Evolutionary conservation across 2,329 filamentous ascomycete species (phyloP).

Genomic region (Penicillium brasilianum): DNA sequence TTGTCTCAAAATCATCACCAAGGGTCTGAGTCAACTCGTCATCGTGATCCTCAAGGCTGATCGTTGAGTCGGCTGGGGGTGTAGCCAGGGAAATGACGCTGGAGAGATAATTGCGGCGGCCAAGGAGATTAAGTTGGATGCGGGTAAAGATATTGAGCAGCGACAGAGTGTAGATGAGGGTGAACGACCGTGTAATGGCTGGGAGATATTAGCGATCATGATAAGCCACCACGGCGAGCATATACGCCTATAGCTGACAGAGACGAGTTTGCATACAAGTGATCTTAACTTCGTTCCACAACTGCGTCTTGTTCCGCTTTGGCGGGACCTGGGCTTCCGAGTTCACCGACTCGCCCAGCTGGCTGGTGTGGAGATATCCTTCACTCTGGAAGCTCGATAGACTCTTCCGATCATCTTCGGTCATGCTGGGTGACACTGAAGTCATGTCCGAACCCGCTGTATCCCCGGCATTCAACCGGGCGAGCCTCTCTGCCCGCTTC

Average conservation of each 20-base stretch:
- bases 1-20: conserved; percentile 94
- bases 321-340: conserved; percentile 55
- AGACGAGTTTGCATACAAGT: conserved; percentile 64
- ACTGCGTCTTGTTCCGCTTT: conserved; percentile 84
- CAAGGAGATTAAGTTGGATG: conserved; percentile 95
- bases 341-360: conserved; percentile 64
- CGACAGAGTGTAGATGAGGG: conserved; percentile 86
- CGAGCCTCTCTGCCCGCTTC: conserved; percentile 78
- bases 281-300: conserved; percentile 98
- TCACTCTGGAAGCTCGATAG: conserved; percentile 77
- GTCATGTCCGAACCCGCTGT: conserved; percentile 61
- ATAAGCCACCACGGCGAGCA: not conserved
- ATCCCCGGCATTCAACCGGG: conserved; percentile 62
- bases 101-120: conserved; percentile 91
- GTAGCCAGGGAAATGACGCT: conserved; percentile 91
- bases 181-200: conserved; percentile 91
- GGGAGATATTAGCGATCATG: conserved; percentile 5
- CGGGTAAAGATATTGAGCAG: conserved; percentile 90
- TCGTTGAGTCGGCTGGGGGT: conserved; percentile 72
- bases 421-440: conserved; percentile 68
- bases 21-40: conserved; percentile 86
- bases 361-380: conserved; percentile 81
- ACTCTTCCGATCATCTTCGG: conserved; percentile 83
- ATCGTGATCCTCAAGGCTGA: conserved; percentile 90
- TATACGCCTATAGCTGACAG: not conserved